Evolutionary conservation across 331 rosid genomes (phyloP).

Genomic region (Spiraea crenata): DNA sequence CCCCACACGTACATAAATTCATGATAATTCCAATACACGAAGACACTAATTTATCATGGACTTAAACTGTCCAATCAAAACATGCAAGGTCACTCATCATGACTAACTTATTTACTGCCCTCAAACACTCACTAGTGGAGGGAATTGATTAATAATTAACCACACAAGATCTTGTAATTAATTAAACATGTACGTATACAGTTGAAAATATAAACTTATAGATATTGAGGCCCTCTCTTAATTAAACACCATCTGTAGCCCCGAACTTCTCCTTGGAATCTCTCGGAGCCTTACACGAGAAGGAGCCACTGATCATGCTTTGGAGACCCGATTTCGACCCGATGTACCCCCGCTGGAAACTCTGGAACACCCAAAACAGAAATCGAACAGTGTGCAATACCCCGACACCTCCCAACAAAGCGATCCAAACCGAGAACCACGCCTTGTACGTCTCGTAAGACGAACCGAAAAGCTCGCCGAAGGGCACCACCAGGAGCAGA

Average conservation of each 20-base stretch:
- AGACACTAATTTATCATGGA: too few relatives aligned
- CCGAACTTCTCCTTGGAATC: background rate
- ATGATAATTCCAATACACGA: too few relatives aligned
- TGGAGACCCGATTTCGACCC: background rate
- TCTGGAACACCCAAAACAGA: slow-evolving; percentile 15
- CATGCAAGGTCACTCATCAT: too few relatives aligned
- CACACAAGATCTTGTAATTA: too few relatives aligned
- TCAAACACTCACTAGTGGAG: too few relatives aligned
- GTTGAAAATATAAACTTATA: too few relatives aligned
- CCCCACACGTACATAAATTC: too few relatives aligned
- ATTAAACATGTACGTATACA: too few relatives aligned
- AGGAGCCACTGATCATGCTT: background rate
- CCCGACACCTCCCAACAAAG: background rate
- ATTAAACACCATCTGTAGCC: background rate
- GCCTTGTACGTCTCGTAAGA: background rate
- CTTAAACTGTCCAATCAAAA: too few relatives aligned
- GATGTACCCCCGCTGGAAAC: background rate
- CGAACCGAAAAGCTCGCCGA: fast-evolving
- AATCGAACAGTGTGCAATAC: background rate
- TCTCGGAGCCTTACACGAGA: background rate
- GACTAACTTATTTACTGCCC: too few relatives aligned
- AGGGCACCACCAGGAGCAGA: background rate
- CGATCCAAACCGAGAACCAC: background rate
- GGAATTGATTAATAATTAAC: too few relatives aligned
- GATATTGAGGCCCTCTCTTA: too few relatives aligned